These are phyloP conservation scores for Otatea glauca DNA, from an alignment of 176 grass and related monocot genomes.

Conservation along the genomic window DNA sequence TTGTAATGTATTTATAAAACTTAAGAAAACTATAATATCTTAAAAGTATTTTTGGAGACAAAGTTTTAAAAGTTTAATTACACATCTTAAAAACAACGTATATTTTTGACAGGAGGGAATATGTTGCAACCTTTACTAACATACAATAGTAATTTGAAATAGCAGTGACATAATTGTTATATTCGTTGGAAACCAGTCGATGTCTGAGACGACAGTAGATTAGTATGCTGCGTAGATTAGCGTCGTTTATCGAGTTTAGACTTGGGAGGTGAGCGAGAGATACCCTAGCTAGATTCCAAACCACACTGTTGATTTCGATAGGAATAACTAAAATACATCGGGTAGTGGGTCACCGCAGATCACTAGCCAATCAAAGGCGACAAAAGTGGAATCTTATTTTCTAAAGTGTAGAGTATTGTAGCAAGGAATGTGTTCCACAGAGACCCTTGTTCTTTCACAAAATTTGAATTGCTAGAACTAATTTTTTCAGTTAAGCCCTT, in stretches of 20 bases:
- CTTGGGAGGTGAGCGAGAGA: neutral
- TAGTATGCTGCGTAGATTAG: neutral
- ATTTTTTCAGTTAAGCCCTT: neutral
- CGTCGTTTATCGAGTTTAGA: neutral
- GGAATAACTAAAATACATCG: slow-evolving; percentile 18
- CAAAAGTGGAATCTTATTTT: slow-evolving; percentile 32
- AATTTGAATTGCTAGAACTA: neutral
- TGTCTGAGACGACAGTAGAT: neutral
- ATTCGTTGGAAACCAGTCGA: neutral
- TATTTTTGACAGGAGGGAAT: no score
- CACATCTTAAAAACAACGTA: no score
- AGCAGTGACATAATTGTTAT: neutral
- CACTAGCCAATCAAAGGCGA: slow-evolving; percentile 34
- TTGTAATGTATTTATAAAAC: no score
- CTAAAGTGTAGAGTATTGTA: neutral
- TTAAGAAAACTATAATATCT: no score
- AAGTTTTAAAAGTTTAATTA: no score
- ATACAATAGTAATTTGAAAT: neutral
- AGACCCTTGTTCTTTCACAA: neutral
- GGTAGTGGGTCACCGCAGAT: slow-evolving; percentile 28
- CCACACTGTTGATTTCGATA: slow-evolving; percentile 15
- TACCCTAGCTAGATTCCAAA: slow-evolving; percentile 27
- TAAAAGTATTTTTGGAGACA: no score
- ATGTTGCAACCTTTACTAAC: neutral
- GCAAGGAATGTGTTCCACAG: neutral